Percentiles rank a stretch among this genome's conserved stretches.
Conservation (phyloP, 805 yeast species). For the Starmera quercuum region DNA sequence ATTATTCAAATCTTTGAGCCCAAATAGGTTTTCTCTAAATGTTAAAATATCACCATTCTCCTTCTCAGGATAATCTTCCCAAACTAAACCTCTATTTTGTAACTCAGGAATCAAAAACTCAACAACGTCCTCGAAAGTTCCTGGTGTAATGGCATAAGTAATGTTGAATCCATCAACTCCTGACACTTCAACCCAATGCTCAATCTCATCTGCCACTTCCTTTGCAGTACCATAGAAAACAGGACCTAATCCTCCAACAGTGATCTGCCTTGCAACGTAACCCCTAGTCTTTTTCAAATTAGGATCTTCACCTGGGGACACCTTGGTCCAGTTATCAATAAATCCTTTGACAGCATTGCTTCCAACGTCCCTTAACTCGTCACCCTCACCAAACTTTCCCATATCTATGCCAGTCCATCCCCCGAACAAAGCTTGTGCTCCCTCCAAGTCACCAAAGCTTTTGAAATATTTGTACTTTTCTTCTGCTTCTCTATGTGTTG, state of each 20-base stretch:
- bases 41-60: conserved; percentile 15
- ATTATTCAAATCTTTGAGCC: conserved; percentile 10
- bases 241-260: conserved; percentile 22
- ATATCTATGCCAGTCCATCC: conserved; percentile 35
- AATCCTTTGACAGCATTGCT: conserved; percentile 22
- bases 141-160: conserved; percentile 29
- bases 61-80: conserved; percentile 27
- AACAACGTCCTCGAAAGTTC: conserved; percentile 30
- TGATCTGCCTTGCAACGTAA: conserved; percentile 20
- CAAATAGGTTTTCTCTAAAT: conserved; percentile 26
- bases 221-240: conserved; percentile 22
- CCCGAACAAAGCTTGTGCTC: conserved; percentile 31
- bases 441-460: conserved; percentile 25
- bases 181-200: conserved; percentile 29
- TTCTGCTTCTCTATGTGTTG: conserved; percentile 29
- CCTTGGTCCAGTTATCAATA: conserved; percentile 21
- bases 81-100: conserved; percentile 24
- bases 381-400: conserved; percentile 23
- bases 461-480: conserved; percentile 22
- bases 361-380: conserved; percentile 21
- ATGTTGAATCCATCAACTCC: conserved; percentile 37
- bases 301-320: conserved; percentile 8
- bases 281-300: conserved; percentile 8
- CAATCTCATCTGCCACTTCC: conserved; percentile 32
- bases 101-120: conserved; percentile 28